A percentile compares a stretch with the other conserved stretches of the same genome.
phyloP scores from a whole-genome alignment of 2,329 filamentous ascomycete species.

The Aspergillus spinulosporus region DNA sequence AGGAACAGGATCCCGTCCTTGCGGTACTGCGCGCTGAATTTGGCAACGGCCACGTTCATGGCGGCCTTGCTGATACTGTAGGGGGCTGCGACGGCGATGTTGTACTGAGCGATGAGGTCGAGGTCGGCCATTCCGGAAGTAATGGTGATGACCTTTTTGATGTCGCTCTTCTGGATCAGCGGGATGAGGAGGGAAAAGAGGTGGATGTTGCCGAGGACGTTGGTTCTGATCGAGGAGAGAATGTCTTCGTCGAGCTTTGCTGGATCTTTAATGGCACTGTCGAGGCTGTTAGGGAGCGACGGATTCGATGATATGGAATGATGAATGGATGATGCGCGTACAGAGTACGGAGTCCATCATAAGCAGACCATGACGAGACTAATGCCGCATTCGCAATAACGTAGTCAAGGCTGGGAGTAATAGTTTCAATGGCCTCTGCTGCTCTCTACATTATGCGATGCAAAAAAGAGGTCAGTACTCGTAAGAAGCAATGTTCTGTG shows the following conservation, averaged over 20 bases:
- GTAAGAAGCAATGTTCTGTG: no score
- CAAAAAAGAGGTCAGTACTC: not conserved
- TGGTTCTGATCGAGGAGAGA: not conserved
- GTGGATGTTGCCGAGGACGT: constrained; percentile 53
- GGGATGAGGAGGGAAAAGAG: constrained; percentile 56
- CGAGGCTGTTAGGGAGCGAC: not conserved
- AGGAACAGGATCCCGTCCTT: constrained; percentile 56
- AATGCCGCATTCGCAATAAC: constrained; percentile 54
- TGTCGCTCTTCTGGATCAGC: constrained; percentile 50
- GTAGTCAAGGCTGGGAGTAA: constrained; percentile 47
- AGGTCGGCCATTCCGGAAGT: constrained; percentile 51
- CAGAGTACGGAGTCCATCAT: constrained; percentile 39
- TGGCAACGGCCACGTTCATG: constrained; percentile 55
- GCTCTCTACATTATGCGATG: not conserved
- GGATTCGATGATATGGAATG: no score
- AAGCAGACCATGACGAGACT: constrained; percentile 31
- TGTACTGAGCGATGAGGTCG: constrained; percentile 41
- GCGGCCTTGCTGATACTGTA: constrained; percentile 57
- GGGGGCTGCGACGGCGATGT: constrained; percentile 36
- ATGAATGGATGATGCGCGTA: constrained; percentile 28
- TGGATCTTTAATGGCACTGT: not conserved
- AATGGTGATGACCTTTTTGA: constrained; percentile 58
- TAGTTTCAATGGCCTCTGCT: constrained; percentile 17
- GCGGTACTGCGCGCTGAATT: constrained; percentile 53
- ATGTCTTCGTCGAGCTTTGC: not conserved